Base-by-base conservation (phyloP, 306 rosid species). In the Rubus idaeus region DNA sequence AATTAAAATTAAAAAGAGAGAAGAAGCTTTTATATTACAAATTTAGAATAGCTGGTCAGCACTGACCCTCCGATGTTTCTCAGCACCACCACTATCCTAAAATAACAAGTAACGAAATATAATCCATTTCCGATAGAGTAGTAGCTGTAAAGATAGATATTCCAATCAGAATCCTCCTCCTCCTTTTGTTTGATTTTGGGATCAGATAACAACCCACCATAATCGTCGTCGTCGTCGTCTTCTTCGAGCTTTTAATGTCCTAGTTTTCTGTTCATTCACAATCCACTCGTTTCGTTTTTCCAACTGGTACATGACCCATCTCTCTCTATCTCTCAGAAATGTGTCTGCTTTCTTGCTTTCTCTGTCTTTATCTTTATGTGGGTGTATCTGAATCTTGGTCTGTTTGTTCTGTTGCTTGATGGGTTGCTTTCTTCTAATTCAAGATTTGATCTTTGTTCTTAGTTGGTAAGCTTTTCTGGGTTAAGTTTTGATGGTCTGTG, bases 61-160 rank as follows among this genome's bases (percentile, higher is more conserved):
- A 91, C 93, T 85, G 66, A 84, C 85, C 85, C 84, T 85, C 89
- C 91, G 94, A 84, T 88, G 90, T 83, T 94, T 90, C 98, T 68
- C 79, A 84, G 93, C 87, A 86, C 78, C 82, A 67, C 89, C 90
- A 68, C n/a, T n/a, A n/a, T 87, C 85, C 90, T 65, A 91, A 86
- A 89, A 86, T 81, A 85, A 88, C 84, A 81, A 74, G 47, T 44
- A 35, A 10, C 50, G 55, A 51, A 51, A 26, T 42, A 17, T 69
- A 69, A 18, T 63, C 35, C 35, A 30, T 30, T 30, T 30, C 1
- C 35, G 2, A 30, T 30, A 30, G 35, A 50, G 8, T 26, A 63
- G 45, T 63, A 72, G 73, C 82, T 79, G 73, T 72, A 68, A 61
- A 75, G 77, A 49, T 60, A 17, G 10, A 40, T 64, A 70, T 40